phyloP scores from a whole-genome alignment of 257 asterid species.

The Ocimum tenuiflorum region DNA sequence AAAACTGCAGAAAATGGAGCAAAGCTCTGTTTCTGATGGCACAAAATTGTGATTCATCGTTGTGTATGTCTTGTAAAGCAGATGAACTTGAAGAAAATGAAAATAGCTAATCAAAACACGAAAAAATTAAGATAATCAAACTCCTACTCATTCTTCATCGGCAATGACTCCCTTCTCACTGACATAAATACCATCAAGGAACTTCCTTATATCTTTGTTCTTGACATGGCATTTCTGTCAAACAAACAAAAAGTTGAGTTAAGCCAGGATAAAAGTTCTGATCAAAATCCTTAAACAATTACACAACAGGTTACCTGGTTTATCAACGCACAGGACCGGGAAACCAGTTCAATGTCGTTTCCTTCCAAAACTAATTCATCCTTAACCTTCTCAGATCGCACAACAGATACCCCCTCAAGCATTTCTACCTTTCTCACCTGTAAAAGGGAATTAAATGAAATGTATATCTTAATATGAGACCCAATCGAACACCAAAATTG shows the following conservation, averaged over 20 bases:
- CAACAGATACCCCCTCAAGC: conserved; percentile 67
- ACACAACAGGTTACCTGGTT: conserved; percentile 40
- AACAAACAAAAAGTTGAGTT: background rate
- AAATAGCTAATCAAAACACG: conserved; percentile 7
- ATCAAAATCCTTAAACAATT: too few relatives aligned
- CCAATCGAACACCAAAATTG: too few relatives aligned
- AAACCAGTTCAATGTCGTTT: conserved; percentile 71
- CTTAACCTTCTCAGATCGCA: conserved; percentile 81
- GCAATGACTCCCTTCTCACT: conserved; percentile 68
- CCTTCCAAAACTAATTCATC: conserved; percentile 80
- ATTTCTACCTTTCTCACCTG: conserved; percentile 84
- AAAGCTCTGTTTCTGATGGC: background rate
- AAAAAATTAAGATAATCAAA: background rate
- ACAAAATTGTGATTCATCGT: conserved; percentile 23
- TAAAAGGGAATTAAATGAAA: too few relatives aligned
- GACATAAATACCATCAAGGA: conserved; percentile 79
- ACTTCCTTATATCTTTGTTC: conserved; percentile 80
- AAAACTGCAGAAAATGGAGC: background rate
- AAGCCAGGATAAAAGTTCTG: too few relatives aligned
- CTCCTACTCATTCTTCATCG: conserved; percentile 37
- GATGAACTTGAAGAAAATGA: conserved; percentile 1
- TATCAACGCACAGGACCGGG: conserved; percentile 66
- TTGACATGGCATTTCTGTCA: conserved; percentile 76
- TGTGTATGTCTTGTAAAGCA: conserved; percentile 4
- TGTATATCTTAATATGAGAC: too few relatives aligned